Base-by-base conservation (phyloP, 805 yeast species). In the Pichia manshurica region DNA sequence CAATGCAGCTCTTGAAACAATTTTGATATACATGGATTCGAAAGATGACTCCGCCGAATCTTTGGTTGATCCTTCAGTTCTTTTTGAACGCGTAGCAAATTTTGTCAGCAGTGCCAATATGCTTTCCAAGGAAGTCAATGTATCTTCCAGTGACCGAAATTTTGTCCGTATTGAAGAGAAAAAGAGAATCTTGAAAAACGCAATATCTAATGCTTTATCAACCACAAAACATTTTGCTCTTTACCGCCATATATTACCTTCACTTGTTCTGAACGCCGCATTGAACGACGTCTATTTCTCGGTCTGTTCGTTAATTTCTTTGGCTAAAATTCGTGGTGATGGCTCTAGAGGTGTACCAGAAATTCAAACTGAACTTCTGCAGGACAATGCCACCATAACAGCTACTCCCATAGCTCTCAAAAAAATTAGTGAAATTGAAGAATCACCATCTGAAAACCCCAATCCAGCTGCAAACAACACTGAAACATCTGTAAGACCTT, bases 141-240 rank as follows among this genome's bases (percentile, higher is more conserved):
- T 66, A 22, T 64, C 68, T 7, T 4, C 33, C 42, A 33, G 31
- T 32, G 37, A 39, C 13, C 6, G 21, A 19, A 20, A 40, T 3
- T 42, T 44, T 15, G 47, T 48, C 13, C 48, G 44, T 8, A 45
- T 58, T 8, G 61, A 45, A 57, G 71, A 48, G 71, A 76, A 49
- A 65, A 70, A 59, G 64, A 80, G 38, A 61, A 71, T 39, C 58
- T 71, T 86, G 4, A 77, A 82, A 47, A 82, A 84, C 39, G 74
- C 91, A 0, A 75, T 85, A 21, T 79, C 89, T 16, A 88, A 84
- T 64, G 77, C 82, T 0, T 78, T 91, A 37, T 81, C 96, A 3
- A 74, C 88, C 1, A 77, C 90, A 1, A 74, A 96, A 57, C 87
- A 87, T 59, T 84, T 71, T 62, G 78, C 85, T 0, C 67, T 81